Evolutionary conservation across 805 yeast species (phyloP).

Genomic region (Zygoascus tannicola): DNA sequence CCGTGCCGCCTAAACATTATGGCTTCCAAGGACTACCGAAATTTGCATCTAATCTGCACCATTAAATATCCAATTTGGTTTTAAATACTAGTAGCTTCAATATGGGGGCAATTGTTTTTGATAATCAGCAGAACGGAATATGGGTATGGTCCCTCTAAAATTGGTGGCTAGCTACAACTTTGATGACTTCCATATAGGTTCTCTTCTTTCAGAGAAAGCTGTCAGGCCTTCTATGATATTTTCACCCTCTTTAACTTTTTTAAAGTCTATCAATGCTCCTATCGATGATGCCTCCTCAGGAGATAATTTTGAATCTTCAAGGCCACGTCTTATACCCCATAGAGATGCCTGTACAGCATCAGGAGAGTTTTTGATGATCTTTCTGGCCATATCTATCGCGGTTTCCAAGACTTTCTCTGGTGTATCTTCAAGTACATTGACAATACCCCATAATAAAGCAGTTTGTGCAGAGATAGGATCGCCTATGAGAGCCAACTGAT

Average conservation of each 20-base stretch:
- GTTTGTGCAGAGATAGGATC: conserved; percentile 21
- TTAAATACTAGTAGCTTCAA: no score
- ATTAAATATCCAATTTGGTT: no score
- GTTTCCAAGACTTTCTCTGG: conserved; percentile 17
- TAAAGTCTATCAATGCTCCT: conserved; percentile 11
- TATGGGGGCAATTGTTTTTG: no score
- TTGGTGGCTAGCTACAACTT: conserved; percentile 10
- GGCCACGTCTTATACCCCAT: conserved; percentile 17
- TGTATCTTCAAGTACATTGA: conserved; percentile 18
- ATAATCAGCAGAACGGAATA: not conserved
- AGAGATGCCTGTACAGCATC: conserved; percentile 19
- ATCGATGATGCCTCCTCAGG: conserved; percentile 14
- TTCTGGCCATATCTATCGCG: conserved; percentile 18
- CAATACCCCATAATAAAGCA: conserved; percentile 20
- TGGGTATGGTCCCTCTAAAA: not conserved
- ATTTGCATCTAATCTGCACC: not conserved
- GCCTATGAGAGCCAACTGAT: conserved; percentile 20
- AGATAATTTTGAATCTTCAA: conserved; percentile 12
- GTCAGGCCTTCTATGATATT: conserved; percentile 19
- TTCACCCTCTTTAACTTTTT: conserved; percentile 6
- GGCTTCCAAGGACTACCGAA: not conserved
- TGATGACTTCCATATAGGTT: conserved; percentile 17
- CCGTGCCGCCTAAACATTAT: not conserved
- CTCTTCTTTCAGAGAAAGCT: conserved; percentile 20
- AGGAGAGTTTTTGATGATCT: conserved; percentile 19